These are phyloP conservation scores for Penicillium rolfsii DNA, from an alignment of 2,329 filamentous ascomycete genomes.

Conservation along the genomic window DNA sequence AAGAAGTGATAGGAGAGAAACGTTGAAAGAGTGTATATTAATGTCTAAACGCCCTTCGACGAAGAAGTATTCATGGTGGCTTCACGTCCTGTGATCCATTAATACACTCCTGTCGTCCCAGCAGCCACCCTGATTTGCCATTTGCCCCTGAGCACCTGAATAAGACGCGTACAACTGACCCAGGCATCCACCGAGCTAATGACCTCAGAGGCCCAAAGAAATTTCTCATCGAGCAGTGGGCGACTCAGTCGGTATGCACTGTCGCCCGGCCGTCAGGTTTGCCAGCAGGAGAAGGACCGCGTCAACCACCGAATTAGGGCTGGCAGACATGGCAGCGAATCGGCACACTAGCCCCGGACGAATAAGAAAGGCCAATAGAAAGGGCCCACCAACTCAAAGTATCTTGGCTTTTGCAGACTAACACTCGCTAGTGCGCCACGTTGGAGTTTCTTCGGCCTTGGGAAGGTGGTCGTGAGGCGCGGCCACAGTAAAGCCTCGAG, in stretches of 20 bases:
- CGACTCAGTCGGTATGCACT: not conserved
- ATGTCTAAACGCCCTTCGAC: constrained; percentile 3
- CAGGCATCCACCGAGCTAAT: constrained; percentile 20
- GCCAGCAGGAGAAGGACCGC: constrained; percentile 21
- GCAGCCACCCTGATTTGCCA: constrained; percentile 17
- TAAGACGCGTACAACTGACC: constrained; percentile 24
- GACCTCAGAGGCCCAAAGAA: constrained; percentile 4
- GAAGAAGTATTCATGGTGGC: constrained; percentile 17
- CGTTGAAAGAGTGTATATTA: constrained; percentile 20
- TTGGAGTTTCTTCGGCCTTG: not conserved
- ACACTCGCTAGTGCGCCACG: constrained; percentile 17
- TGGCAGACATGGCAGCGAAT: constrained; percentile 4
- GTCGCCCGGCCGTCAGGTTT: constrained; percentile 22
- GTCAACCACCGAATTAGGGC: constrained; percentile 24
- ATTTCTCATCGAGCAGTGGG: constrained; percentile 2
- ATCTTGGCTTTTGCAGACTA: constrained; percentile 20
- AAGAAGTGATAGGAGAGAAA: not conserved
- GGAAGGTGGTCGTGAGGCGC: constrained; percentile 5
- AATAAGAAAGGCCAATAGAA: constrained; percentile 3
- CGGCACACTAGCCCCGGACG: constrained; percentile 16
- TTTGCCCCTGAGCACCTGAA: constrained; percentile 17
- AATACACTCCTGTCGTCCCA: constrained; percentile 12
- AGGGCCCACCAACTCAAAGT: constrained; percentile 17
- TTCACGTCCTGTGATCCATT: constrained; percentile 20
- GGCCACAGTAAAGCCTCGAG: not conserved